Base-by-base conservation (phyloP, 2,329 filamentous ascomycete species). In the Didymella pomorum region DNA sequence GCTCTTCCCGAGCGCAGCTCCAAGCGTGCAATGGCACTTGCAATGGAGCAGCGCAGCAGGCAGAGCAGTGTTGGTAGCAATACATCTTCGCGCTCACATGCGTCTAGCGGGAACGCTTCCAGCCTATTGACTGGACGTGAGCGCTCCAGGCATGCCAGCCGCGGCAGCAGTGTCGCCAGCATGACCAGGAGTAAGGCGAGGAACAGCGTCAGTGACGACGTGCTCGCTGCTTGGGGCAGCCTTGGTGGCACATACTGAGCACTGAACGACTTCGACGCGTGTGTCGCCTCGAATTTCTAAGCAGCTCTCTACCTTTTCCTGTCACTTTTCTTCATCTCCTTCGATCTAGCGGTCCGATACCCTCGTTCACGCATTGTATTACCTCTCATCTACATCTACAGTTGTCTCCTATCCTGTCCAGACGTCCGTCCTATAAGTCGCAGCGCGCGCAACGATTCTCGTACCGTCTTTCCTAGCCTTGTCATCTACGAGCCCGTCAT, bases 151-250 rank as follows among this genome's bases (percentile, higher is more conserved):
- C 60, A 60, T n/a, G 47, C 62, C 26, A 71, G 68, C 28, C 64
- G 69, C 1, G 67, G 66, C 11, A 67, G 64, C 44, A 73, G 70
- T 43, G 62, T 66, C 11, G 60, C 59, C 12, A 75, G 70, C 31
- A 71, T 56, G 41, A 53, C 49, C 2, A 60, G 64, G 18, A 55
- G 46, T 18, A 60, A 52, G 25, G 63, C 66, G 18, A 56, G 74
- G 16, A 74, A 72, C 45, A 80, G 79, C 57, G 79, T 80, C 4
- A 78, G 78, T 41, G 79, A 81, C 29, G 80, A 82, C 61, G 78
- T 82, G 8, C 66, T 81, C 26, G 79, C 78, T 53, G 80, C 80
- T 16, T 82, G 80, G 80, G 78, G 78, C 11, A 80, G 76, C 55
- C 60, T 82, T 23, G 80, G 80, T 8, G 80, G 80, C 14, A 71